phyloP scores from a whole-genome alignment of 2,329 filamentous ascomycete genomes.

The Coleophoma cylindrospora region DNA sequence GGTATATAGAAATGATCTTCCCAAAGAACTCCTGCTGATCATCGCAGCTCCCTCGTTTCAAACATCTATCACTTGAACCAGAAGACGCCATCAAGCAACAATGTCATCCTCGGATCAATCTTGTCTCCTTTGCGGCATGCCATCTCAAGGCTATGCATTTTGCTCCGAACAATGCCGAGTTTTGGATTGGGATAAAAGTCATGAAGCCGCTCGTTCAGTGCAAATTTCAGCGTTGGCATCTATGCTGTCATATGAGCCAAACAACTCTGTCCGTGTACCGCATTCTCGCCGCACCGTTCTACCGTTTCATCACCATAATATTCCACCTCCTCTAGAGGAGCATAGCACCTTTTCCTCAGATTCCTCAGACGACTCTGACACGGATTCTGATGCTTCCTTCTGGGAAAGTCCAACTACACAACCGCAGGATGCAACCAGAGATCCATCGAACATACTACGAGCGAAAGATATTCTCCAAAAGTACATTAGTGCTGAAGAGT shows the following conservation, averaged over 20 bases:
- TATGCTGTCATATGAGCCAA: neutral
- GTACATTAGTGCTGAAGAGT: too few species aligned
- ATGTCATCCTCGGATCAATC: neutral
- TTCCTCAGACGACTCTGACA: too few species aligned
- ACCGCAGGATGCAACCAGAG: too few species aligned
- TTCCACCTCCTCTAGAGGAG: neutral
- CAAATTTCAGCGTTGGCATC: neutral
- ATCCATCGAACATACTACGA: too few species aligned
- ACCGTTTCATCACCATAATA: neutral
- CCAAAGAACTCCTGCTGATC: too few species aligned
- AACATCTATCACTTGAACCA: too few species aligned
- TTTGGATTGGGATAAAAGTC: neutral
- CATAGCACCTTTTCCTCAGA: neutral
- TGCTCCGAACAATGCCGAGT: neutral
- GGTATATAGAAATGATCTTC: too few species aligned
- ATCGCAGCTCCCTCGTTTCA: too few species aligned
- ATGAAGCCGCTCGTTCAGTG: neutral
- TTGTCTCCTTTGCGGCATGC: neutral
- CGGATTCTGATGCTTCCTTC: too few species aligned
- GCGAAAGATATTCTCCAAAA: too few species aligned
- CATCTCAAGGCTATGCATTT: neutral
- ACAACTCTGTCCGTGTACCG: neutral
- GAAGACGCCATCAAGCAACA: too few species aligned
- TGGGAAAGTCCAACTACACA: too few species aligned
- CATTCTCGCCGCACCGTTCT: neutral